Base-by-base conservation (phyloP, 2,329 filamentous ascomycete species). In the Colletotrichum spinosum region DNA sequence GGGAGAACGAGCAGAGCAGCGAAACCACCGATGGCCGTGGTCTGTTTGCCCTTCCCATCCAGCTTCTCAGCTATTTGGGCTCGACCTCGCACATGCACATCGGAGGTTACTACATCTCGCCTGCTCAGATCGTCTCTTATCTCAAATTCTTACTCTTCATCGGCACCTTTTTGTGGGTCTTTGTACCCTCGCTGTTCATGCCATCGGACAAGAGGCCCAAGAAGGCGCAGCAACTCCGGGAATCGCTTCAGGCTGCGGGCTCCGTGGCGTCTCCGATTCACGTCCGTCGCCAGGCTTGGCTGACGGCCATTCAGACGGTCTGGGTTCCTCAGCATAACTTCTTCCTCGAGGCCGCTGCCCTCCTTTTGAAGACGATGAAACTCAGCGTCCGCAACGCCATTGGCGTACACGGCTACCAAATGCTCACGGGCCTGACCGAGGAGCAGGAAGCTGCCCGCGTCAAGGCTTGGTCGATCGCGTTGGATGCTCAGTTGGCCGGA, bases 391-490 rank as follows among this genome's bases (percentile, higher is more conserved):
- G 93, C 50, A 94, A 93, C 69, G 76, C 92, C 0, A 88, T 97
- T 67, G 94, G 95, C 44, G 85, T 89, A 70, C 86, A 90, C 35
- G 84, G 90, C 9, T 97, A 96, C 75, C 90, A 94, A 61, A 84
- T 89, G 74, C 80, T 97, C 44, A 95, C 92, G 2, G 93, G 93
- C 0, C 87, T 92, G 52, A 95, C 91, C 2, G 89, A 91, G 70
- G 93, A 97, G 63, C 90, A 97, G 75, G 95, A 97, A 76, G 88
- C 86, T 55, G 94, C 93, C 7, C 88, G 95, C 35, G 86, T 97
- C 72, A 96, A 97, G 79, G 93, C 94, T 0, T 98, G 95, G 95
- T 87, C 91, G 39, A 97, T 97, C 72, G 94, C 94, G 12, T 86
- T 97, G 59, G 95, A 98, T 77, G 94, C 95, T 34, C 95, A 97